Conservation (phyloP, 495 filamentous ascomycete species). For the Sabuloglossum arenarium region DNA sequence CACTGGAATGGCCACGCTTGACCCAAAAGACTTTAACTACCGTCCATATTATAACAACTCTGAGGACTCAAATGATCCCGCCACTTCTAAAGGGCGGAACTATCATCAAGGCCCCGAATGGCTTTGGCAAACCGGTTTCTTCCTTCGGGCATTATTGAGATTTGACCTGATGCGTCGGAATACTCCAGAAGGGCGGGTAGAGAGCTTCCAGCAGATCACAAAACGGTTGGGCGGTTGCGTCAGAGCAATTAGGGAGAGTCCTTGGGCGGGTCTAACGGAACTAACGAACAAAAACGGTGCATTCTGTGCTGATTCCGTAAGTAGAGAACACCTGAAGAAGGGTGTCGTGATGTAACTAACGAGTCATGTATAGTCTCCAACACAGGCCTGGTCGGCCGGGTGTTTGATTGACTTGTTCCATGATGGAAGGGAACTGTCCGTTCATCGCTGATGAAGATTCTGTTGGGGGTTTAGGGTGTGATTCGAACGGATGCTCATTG, state of each 20-base stretch:
- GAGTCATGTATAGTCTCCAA: constrained; percentile 41
- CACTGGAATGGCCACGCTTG: constrained; percentile 87
- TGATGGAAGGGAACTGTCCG: constrained; percentile 41
- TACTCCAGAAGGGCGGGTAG: constrained; percentile 43
- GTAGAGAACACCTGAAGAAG: constrained; percentile 14
- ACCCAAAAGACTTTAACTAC: constrained; percentile 81
- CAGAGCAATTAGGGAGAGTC: constrained; percentile 47
- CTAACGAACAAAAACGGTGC: constrained; percentile 77
- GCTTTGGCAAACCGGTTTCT: constrained; percentile 97
- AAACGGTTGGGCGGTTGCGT: constrained; percentile 63
- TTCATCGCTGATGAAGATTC: constrained; percentile 7
- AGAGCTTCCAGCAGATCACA: constrained; percentile 88
- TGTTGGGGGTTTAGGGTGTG: too few relatives aligned
- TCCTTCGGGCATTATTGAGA: constrained; percentile 69
- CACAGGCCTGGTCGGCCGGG: constrained; percentile 86
- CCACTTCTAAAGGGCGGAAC: constrained; percentile 79
- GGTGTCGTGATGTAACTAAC: constrained; percentile 4
- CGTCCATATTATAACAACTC: constrained; percentile 85
- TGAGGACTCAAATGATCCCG: constrained; percentile 75
- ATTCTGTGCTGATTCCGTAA: constrained; percentile 69
- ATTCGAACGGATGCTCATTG: too few relatives aligned
- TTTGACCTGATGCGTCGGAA: constrained; percentile 65
- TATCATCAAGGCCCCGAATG: constrained; percentile 98
- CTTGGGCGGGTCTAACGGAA: constrained; percentile 87
- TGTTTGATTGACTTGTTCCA: constrained; percentile 91